Evolutionary conservation across 2,329 filamentous ascomycete genomes (phyloP), one percentile per base, ranked within the genome.

Genomic region (Gremmenia infestans): DNA sequence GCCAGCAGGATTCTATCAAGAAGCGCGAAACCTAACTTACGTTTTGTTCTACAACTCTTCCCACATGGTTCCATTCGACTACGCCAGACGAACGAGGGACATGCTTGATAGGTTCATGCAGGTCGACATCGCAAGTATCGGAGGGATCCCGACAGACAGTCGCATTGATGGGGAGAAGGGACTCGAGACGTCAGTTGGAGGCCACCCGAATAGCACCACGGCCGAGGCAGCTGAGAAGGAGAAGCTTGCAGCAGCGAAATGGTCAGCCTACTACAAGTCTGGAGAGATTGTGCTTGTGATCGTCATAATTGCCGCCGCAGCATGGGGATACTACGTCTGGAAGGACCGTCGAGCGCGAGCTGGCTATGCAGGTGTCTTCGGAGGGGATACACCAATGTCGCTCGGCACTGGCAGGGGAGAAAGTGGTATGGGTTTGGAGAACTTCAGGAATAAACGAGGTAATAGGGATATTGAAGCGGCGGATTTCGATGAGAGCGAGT

Each of bases 11-110:
- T 90, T 95, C 68, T 99, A 93, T 79, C 95, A 99, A 72, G 84
- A 91, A 70, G 93, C 94, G 1, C 86, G 95, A 62, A 99, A 99
- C 73, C 75, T 99, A 59, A 97, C 94, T 0, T 99, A 99, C 69
- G 86, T 99, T 35, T 79, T 95, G 42, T 96, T 97, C 74, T 90
- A 96, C 77, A 96, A 99, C 72, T 86, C 91, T 15, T 96, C 89
- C 50, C 94, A 99, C 73, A 99, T 99, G 94, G 94, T 99, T 1
- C 95, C 94, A 0, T 97, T 94, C 68, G 93, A 99, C 72, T 89
- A 88, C 65, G 87, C 93, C 1, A 85, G 91, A 48, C 87, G 91
- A 58, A 88, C 86, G 19, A 84, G 93, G 59, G 94, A 97, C 71
- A 99, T 99, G 94, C 84, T 99, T 15, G 93, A 99, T 72, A 88